These are phyloP conservation scores for Cicer judaicum DNA, from an alignment of 306 rosid species.

Conservation along the genomic window DNA sequence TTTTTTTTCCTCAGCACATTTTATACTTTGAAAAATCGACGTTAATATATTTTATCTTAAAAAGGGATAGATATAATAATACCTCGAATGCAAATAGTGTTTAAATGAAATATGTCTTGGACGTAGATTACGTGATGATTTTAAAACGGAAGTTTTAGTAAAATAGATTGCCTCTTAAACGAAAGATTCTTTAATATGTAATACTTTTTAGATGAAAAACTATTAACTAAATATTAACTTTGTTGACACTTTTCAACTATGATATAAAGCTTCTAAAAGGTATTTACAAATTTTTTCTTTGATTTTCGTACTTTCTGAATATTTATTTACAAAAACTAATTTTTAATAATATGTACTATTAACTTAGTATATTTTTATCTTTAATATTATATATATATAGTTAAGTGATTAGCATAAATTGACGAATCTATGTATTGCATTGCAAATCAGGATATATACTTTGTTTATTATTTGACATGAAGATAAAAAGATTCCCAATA, in stretches of 20 bases:
- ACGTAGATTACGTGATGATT: background rate
- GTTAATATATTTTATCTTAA: too few species aligned
- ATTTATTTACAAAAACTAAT: background rate
- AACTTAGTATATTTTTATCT: background rate
- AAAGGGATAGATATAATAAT: background rate
- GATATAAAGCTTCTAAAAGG: background rate
- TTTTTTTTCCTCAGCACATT: too few species aligned
- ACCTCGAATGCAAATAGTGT: background rate
- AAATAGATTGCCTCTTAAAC: background rate
- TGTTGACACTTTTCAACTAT: background rate
- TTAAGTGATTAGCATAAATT: constrained; percentile 23
- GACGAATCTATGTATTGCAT: constrained; percentile 3
- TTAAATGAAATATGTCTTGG: background rate
- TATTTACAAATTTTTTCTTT: background rate
- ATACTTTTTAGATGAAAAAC: background rate
- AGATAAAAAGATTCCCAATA: constrained; percentile 42
- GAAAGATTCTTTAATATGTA: background rate
- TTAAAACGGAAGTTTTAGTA: background rate
- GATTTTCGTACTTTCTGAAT: background rate
- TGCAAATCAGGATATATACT: background rate
- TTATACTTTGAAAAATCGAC: too few species aligned
- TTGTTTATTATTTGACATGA: constrained; percentile 5
- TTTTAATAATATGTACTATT: background rate
- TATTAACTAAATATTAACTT: background rate
- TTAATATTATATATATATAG: background rate